Base-by-base conservation (phyloP, 1,139 yeast species). In the Lodderomyces margitis region DNA sequence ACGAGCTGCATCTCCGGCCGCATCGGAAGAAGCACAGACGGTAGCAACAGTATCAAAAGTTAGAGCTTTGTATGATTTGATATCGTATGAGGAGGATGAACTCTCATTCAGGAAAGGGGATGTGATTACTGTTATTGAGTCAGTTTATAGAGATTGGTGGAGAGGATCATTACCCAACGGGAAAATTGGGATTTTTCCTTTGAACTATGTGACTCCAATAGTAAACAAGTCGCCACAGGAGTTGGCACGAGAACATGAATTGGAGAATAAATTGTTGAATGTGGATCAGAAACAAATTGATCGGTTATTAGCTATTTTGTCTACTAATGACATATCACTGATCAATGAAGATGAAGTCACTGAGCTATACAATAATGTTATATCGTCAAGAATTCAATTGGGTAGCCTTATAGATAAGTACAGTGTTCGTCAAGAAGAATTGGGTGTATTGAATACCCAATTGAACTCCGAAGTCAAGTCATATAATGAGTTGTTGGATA, bases 91-190 rank as follows among this genome's bases (percentile, higher is more conserved):
- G 52, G 79, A 78, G 2, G 89, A 83, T 48, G 89, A 85, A 46
- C 64, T 85, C 20, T 80, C 88, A 0, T 84, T 85, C 58, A 70
- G 79, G 37, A 83, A 81, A 52, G 91, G 88, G 17, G 94, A 85
- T 56, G 70, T 82, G 2, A 91, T 92, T 38, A 83, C 85, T 1
- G 96, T 92, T 1, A 74, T 91, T 38, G 98, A 89, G 55, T 78
- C 87, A 14, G 95, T 87, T 5, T 89, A 89, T 61, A 75, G 88
- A 47, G 98, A 92, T 59, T 92, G 98, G 98, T 87, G 97, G 86
- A 75, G 88, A 52, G 98, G 98, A 4, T 80, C 92, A 4, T 66
- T 91, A 40, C 63, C 75, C 3, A 74, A 78, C 44, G 97, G 97
- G 0, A 75, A 74, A 43, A 72, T 81, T 36, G 98, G 98, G 21